phyloP scores from a whole-genome alignment of 2,329 filamentous ascomycete genomes.

The Penicillium griseofulvum region DNA sequence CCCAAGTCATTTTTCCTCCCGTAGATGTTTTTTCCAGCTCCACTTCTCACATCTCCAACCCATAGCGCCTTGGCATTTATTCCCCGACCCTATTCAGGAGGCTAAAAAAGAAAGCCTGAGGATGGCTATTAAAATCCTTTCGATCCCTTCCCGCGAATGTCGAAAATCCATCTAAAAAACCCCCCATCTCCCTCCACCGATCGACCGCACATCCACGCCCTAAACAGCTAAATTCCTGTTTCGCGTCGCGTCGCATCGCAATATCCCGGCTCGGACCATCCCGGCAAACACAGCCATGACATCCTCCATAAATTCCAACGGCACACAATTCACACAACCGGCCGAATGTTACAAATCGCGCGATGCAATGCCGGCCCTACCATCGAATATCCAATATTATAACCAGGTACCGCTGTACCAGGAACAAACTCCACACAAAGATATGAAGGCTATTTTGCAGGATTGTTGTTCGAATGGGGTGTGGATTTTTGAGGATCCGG shows the following conservation, averaged over 20 bases:
- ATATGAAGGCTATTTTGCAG: conserved; percentile 12
- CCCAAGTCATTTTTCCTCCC: background rate
- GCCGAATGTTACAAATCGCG: conserved; percentile 10
- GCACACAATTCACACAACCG: conserved; percentile 9
- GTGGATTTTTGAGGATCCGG: conserved; percentile 14
- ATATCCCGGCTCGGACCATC: background rate
- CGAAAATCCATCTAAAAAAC: too few species aligned
- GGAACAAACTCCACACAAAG: background rate
- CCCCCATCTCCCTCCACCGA: background rate
- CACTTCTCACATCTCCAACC: background rate
- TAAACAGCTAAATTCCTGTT: background rate
- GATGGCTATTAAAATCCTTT: background rate
- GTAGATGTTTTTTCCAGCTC: background rate
- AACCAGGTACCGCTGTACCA: conserved; percentile 21
- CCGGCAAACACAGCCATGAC: background rate
- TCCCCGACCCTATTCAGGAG: background rate
- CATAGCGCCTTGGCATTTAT: conserved; percentile 9
- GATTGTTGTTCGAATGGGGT: conserved; percentile 10
- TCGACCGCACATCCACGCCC: background rate
- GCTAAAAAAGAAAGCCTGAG: background rate
- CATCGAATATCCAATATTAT: conserved; percentile 5
- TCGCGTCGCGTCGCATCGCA: background rate
- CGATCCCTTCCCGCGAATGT: background rate
- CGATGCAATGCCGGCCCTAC: conserved; percentile 8
- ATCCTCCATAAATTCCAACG: background rate